phyloP scores from a whole-genome alignment of 495 filamentous ascomycete genomes.

The Pseudotulostoma volvatum region DNA sequence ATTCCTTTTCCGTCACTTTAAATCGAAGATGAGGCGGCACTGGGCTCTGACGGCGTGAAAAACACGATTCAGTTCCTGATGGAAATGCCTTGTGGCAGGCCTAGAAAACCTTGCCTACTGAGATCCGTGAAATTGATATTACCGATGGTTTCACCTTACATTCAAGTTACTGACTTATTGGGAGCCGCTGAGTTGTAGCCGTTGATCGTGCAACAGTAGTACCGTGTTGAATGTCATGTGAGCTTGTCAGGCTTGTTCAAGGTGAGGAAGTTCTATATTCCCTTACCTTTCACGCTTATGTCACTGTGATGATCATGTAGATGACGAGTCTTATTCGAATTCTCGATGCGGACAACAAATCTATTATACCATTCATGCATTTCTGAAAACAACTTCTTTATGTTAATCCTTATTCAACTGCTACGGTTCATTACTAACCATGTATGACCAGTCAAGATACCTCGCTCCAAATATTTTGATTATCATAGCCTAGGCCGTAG shows the following conservation, averaged over 20 bases:
- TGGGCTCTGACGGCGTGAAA: constrained; percentile 81
- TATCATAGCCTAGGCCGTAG: too few species aligned
- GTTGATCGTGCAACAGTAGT: too few species aligned
- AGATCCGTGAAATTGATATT: constrained; percentile 25
- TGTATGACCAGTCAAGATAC: too few species aligned
- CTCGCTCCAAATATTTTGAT: too few species aligned
- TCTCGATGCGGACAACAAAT: constrained; percentile 41
- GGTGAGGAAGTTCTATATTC: background rate
- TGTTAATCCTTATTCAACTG: background rate
- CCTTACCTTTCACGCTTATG: background rate
- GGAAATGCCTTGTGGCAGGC: constrained; percentile 96
- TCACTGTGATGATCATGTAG: constrained; percentile 36
- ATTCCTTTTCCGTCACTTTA: constrained; percentile 5
- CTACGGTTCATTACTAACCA: too few species aligned
- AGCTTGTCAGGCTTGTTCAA: background rate
- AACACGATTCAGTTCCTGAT: constrained; percentile 43
- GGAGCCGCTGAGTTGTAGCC: background rate
- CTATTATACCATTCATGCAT: constrained; percentile 44
- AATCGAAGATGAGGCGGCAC: constrained; percentile 91
- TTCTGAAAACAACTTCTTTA: constrained; percentile 22
- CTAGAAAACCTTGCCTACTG: constrained; percentile 99
- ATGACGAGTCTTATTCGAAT: constrained; percentile 50
- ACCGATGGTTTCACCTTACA: constrained; percentile 17
- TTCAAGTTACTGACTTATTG: background rate
- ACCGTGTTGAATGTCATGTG: too few species aligned